Evolutionary conservation across 2,329 filamentous ascomycete species (phyloP).

Genomic region (Venturia effusa): DNA sequence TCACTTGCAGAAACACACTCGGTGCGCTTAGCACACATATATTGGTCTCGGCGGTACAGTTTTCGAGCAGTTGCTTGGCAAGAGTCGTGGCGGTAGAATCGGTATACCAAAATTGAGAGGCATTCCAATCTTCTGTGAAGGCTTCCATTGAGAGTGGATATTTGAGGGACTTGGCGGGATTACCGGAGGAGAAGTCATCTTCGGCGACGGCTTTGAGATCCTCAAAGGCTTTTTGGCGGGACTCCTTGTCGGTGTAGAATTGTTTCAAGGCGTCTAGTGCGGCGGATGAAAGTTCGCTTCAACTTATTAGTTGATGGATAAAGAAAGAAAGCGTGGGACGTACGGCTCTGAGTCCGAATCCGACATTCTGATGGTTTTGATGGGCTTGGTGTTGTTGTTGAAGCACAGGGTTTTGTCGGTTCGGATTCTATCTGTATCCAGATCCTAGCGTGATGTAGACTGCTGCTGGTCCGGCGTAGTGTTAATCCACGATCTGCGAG

Average conservation of each 20-base stretch:
- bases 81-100: constrained; percentile 57
- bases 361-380: neutral
- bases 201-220: constrained; percentile 54
- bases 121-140: constrained; percentile 74
- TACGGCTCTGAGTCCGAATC: constrained; percentile 1
- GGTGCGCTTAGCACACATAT: constrained; percentile 66
- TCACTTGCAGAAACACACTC: constrained; percentile 66
- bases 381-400: neutral
- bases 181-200: constrained; percentile 31
- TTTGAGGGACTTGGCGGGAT: neutral
- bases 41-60: constrained; percentile 42
- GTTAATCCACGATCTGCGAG: too few species aligned
- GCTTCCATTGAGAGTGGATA: constrained; percentile 49
- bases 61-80: constrained; percentile 55
- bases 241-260: constrained; percentile 65
- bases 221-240: constrained; percentile 54
- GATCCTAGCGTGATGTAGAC: neutral
- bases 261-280: constrained; percentile 59
- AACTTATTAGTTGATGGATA: neutral
- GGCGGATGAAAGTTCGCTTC: constrained; percentile 52
- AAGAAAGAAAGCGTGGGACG: neutral
- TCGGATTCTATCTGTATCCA: neutral
- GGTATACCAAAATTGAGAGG: constrained; percentile 75
- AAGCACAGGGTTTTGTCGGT: neutral
- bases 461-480: too few species aligned